phyloP scores from a whole-genome alignment of 225 moss, liverwort and hornwort genomes.

The Pseudoscleropodium purum region DNA sequence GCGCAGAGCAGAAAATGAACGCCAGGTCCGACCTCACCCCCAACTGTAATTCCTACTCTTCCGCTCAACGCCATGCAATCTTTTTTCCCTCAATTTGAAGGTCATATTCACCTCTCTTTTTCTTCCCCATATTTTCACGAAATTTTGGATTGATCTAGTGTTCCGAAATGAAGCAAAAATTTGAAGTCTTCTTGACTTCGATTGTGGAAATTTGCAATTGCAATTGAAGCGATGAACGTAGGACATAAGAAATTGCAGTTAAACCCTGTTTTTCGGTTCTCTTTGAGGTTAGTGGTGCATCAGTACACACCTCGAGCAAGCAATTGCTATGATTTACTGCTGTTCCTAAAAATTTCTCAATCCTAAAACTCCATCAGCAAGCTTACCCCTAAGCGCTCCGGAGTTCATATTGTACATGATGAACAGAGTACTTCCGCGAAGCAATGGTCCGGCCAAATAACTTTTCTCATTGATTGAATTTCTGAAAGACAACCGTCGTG shows the following conservation, averaged over 20 bases:
- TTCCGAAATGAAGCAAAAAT: neutral
- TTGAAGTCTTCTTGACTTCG: neutral
- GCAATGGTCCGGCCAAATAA: neutral
- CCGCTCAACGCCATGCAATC: neutral
- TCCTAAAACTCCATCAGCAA: neutral
- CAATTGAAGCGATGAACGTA: neutral
- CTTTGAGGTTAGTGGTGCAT: neutral
- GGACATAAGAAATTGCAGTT: neutral
- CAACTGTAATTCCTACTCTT: neutral
- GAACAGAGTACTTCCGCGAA: neutral
- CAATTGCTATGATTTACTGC: too few relatives aligned
- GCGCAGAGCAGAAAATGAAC: conserved; percentile 29
- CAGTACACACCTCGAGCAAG: neutral
- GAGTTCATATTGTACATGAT: neutral
- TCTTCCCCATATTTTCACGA: too few relatives aligned
- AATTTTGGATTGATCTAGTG: neutral
- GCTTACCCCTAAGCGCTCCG: neutral
- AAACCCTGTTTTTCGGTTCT: neutral
- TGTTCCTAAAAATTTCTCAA: neutral
- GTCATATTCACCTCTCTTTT: neutral
- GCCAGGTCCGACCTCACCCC: neutral
- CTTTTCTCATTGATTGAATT: neutral
- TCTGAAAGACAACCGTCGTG: too few relatives aligned
- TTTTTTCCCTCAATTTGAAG: too few relatives aligned
- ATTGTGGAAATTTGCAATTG: neutral